Evolutionary conservation across 2,329 filamentous ascomycete genomes (phyloP).

Genomic region (Dactylella cylindrospora): DNA sequence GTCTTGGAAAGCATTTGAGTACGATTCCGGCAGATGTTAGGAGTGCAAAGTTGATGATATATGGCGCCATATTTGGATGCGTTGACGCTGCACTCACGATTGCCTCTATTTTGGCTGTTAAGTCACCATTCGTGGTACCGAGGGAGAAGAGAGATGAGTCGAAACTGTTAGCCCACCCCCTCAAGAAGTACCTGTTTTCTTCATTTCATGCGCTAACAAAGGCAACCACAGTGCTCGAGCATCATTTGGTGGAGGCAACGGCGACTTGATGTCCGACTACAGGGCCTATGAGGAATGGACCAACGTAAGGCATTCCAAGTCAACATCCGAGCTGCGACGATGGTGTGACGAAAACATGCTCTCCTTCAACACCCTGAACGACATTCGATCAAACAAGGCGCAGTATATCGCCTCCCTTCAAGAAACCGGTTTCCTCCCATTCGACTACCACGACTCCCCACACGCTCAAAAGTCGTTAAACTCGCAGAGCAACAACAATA

Average conservation of each 20-base stretch:
- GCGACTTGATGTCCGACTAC: slow-evolving; percentile 85
- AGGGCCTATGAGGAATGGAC: slow-evolving; percentile 82
- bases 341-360: slow-evolving; percentile 89
- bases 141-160: slow-evolving; percentile 80
- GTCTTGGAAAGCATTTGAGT: slow-evolving; percentile 79
- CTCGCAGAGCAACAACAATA: slow-evolving; percentile 50
- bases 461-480: slow-evolving; percentile 51
- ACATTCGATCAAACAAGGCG: slow-evolving; percentile 80
- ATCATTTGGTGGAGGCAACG: slow-evolving; percentile 73
- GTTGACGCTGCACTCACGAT: slow-evolving; percentile 85
- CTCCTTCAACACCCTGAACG: slow-evolving; percentile 76
- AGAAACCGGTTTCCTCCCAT: slow-evolving; percentile 76
- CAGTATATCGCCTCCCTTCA: slow-evolving; percentile 85
- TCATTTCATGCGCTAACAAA: slow-evolving; percentile 1
- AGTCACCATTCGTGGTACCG: slow-evolving; percentile 82
- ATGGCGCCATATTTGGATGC: slow-evolving; percentile 89
- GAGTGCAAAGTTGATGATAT: slow-evolving; percentile 92
- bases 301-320: slow-evolving; percentile 50
- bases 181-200: not conserved
- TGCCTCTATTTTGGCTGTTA: slow-evolving; percentile 85
- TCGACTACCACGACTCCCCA: slow-evolving; percentile 54
- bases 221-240: slow-evolving; percentile 59
- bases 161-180: slow-evolving; percentile 57
- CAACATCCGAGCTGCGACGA: slow-evolving; percentile 60
- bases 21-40: slow-evolving; percentile 92